Conservation (phyloP, 768 basidiomycete species). For the Psilocybe cubensis region DNA sequence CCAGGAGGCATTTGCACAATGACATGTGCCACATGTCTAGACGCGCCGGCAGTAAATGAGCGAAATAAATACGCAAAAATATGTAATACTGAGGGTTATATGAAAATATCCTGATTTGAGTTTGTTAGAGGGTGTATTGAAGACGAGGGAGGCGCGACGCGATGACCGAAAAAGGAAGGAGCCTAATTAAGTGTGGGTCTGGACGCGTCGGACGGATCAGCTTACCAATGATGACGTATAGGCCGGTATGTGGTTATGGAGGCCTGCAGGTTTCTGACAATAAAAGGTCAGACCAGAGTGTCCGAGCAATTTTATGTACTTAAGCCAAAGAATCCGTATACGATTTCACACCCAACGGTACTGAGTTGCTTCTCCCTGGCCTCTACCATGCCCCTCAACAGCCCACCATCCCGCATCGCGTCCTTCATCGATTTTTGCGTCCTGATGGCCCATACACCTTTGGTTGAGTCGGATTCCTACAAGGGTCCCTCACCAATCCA, state of each 20-base stretch:
- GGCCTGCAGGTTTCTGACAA: not conserved
- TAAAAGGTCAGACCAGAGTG: not conserved
- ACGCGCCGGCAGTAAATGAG: too few relatives aligned
- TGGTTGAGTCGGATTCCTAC: slow-evolving; percentile 30
- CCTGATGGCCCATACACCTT: slow-evolving; percentile 37
- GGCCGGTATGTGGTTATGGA: not conserved
- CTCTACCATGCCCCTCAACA: not conserved
- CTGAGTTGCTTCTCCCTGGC: too few relatives aligned
- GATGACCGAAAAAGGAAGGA: not conserved
- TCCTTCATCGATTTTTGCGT: slow-evolving; percentile 31
- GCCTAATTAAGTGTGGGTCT: not conserved
- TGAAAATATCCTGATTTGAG: too few relatives aligned
- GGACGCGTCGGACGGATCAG: not conserved
- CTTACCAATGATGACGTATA: not conserved
- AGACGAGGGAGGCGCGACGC: not conserved
- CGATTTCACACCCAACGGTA: too few relatives aligned
- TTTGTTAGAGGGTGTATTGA: too few relatives aligned
- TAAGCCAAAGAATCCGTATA: too few relatives aligned
- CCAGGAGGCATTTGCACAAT: too few relatives aligned
- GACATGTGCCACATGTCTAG: too few relatives aligned
- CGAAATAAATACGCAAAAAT: too few relatives aligned
- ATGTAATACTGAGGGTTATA: too few relatives aligned
- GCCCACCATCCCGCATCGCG: slow-evolving; percentile 15
- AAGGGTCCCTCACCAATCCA: slow-evolving; percentile 23
- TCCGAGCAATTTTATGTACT: not conserved